Base-by-base conservation (phyloP, 805 yeast species). In the Ogataea neopini region DNA sequence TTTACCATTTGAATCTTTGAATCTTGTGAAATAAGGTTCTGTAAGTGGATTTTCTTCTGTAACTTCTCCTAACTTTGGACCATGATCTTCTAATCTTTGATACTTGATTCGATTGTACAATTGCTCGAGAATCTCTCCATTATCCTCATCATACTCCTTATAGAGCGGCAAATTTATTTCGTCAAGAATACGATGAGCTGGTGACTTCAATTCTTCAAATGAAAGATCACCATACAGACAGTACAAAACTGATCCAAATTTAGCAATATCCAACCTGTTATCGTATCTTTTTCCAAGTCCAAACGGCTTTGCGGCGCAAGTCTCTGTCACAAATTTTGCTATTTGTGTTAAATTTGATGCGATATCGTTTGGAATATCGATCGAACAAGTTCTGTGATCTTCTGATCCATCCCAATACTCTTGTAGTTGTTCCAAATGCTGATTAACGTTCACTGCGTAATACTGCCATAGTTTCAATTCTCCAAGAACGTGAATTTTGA, bases 21-120 rank as follows among this genome's bases (percentile, higher is more conserved):
- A 80, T 49, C 90, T 72, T 1, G 97, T 89, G 65, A 94, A 92
- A 66, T 92, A 92, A 4, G 91, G 83, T 66, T 92, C 98, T 2
- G 87, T 79, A 32, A 92, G 71, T 0, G 96, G 96, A 3, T 69
- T 61, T 3, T 70, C 57, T 3, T 68, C 65, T 11, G 80, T 77
- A 40, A 88, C 73, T 32, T 76, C 77, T 3, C 97, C 97, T 52
- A 84, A 63, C 56, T 77, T 75, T 13, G 97, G 97, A 1, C 97
- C 98, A 64, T 86, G 75, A 0, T 70, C 79, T 54, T 88, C 97
- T 23, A 94, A 64, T 49, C 97, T 76, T 50, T 84, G 69, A 60
- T 81, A 92, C 54, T 82, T 80, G 54, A 86, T 86, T 55, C 99
- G 77, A 61, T 86, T 89, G 60, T 73, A 76, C 19, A 92, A 62